Conservation (phyloP, 2,329 filamentous ascomycete species). For the Trichoderma simmonsii region DNA sequence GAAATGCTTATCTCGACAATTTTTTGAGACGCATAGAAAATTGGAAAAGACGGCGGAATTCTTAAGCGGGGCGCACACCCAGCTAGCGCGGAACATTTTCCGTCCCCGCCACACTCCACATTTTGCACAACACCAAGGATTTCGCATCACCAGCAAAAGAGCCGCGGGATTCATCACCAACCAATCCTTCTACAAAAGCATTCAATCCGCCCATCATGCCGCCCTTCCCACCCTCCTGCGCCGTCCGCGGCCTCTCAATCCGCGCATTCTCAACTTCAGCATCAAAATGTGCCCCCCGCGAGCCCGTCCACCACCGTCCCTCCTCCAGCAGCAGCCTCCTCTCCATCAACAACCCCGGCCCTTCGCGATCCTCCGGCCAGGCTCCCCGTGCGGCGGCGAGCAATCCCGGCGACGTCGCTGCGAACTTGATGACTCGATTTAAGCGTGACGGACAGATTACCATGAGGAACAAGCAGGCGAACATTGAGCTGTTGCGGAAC, state of each 20-base stretch:
- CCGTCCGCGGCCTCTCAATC: slow-evolving; percentile 23
- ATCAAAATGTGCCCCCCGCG: slow-evolving; percentile 26
- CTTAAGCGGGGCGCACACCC: background rate
- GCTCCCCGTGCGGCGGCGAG: slow-evolving; percentile 5
- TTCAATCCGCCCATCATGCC: slow-evolving; percentile 33
- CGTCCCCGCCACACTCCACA: slow-evolving; percentile 15
- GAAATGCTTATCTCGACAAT: background rate
- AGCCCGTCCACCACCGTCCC: slow-evolving; percentile 21
- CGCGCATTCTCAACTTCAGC: slow-evolving; percentile 33
- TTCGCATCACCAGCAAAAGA: slow-evolving; percentile 7
- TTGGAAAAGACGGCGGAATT: background rate
- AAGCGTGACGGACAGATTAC: slow-evolving; percentile 23
- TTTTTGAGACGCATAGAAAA: background rate
- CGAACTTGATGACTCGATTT: slow-evolving; percentile 29
- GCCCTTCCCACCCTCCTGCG: slow-evolving; percentile 35
- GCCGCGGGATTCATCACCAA: background rate
- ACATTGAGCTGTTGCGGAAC: slow-evolving; percentile 39
- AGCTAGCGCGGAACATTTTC: slow-evolving; percentile 6
- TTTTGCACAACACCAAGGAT: slow-evolving; percentile 12
- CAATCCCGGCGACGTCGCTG: slow-evolving; percentile 28
- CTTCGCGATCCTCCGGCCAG: background rate
- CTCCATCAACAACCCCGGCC: slow-evolving; percentile 20
- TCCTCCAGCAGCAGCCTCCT: slow-evolving; percentile 25
- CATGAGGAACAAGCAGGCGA: slow-evolving; percentile 30
- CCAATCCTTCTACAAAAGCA: background rate